These are phyloP conservation scores for Sanghuangporus weigelae DNA, from an alignment of 1,284 basidiomycete species.

Conservation along the genomic window DNA sequence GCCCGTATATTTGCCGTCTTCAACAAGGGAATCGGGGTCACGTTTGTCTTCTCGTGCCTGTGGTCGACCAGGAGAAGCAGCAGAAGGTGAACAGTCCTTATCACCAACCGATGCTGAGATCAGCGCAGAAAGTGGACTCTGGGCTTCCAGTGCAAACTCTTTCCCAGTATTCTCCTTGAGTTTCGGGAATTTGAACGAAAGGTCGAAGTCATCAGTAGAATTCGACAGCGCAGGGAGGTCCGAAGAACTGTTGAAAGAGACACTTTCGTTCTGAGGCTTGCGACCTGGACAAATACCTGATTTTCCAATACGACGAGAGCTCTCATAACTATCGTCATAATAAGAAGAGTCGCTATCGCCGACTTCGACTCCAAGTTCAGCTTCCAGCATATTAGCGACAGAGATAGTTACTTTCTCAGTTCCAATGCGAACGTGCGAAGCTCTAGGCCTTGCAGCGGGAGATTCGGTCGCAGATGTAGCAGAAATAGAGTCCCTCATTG, in stretches of 20 bases:
- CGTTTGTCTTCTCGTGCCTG: neutral
- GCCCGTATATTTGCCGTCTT: neutral
- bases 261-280: neutral
- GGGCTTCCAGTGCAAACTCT: conserved; percentile 4
- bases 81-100: neutral
- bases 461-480: neutral
- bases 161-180: neutral
- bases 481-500: neutral
- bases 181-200: neutral
- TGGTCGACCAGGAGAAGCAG: neutral
- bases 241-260: neutral
- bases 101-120: neutral
- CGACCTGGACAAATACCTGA: neutral
- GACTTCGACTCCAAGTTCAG: conserved; percentile 16
- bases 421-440: conserved; percentile 13
- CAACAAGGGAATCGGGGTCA: neutral
- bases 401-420: conserved; percentile 16
- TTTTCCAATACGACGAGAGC: neutral
- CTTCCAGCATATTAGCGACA: conserved; percentile 16
- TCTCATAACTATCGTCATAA: conserved; percentile 12
- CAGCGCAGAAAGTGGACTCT: conserved; percentile 10
- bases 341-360: conserved; percentile 15
- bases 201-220: neutral
- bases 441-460: conserved; percentile 6
- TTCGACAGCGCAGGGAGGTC: neutral